Base-by-base conservation (phyloP, 352 stramenopile genomes). In the Phytophthora cajani region DNA sequence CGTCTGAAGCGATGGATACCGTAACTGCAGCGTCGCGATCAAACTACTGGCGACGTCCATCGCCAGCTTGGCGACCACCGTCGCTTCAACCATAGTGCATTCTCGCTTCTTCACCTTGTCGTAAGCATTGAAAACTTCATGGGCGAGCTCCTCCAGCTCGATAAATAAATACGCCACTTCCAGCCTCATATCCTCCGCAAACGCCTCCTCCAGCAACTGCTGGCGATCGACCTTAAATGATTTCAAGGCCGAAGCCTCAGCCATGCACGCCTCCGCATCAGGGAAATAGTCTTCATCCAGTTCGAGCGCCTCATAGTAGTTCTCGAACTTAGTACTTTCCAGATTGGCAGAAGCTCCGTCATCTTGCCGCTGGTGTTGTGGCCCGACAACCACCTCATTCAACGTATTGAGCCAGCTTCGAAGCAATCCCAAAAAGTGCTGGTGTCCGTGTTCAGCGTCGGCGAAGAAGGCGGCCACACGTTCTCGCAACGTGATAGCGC, bases 31-130 rank as follows among this genome's bases (percentile, higher is more conserved):
- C n/a, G 49, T 55, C 14, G 62, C 61, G 1, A 66, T 67, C 2
- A 77, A 56, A 5, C 52, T 46, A 3, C 19, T 27, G 0, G 67
- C 67, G 16, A 47, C 55, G 27, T 73, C 32, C 27, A 75, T 77
- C 8, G 75, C 71, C 10, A 75, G 23, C 17, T 79, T 71, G 0
- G 54, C 58, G 21, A 79, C 75, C 12, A 71, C 62, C 2, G 72
- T 75, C 8, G 75, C 71, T 14, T 82, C 75, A 9, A 82, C 46
- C 40, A 82, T 33, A 30, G 75, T 78, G 14, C 74, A 72, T 11
- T 64, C 23, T 54, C 79, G 56, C 9, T 46, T 53, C 49, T 79
- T 79, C 40, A 79, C 75, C 8, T 72, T 57, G 4, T 57, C 44
- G 25, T 75, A 75, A 11, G 64, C 58, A 4, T 23, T 62, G 27